A percentile compares a stretch with the other conserved stretches of the same genome.
These are phyloP conservation scores for Suhomyces vadensis DNA, from an alignment of 805 yeast genomes.

Conservation along the genomic window DNA sequence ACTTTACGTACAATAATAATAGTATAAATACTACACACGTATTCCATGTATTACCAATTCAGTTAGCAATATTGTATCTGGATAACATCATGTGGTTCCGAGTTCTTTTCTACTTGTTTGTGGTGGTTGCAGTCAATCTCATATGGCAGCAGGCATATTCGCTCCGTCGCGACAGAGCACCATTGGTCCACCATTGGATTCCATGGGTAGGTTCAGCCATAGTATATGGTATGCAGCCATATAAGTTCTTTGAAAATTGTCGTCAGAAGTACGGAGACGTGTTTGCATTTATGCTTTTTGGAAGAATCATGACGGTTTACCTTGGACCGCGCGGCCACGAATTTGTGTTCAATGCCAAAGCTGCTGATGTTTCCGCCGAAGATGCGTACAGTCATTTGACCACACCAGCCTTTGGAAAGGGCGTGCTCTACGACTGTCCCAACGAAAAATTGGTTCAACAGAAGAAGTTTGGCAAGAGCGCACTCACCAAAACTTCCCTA, in stretches of 20 bases:
- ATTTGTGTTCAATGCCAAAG: constrained; percentile 86
- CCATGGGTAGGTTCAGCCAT: constrained; percentile 96
- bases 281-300: constrained; percentile 84
- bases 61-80: no score
- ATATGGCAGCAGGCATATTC: constrained; percentile 68
- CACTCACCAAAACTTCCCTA: constrained; percentile 83
- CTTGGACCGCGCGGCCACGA: constrained; percentile 98
- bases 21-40: no score
- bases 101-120: background rate
- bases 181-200: constrained; percentile 85
- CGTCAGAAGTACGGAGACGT: constrained; percentile 87
- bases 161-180: constrained; percentile 75
- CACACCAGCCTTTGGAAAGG: constrained; percentile 96
- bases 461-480: constrained; percentile 91
- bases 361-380: constrained; percentile 90
- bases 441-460: constrained; percentile 94
- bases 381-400: constrained; percentile 93
- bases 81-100: background rate
- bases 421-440: constrained; percentile 96
- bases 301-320: constrained; percentile 91
- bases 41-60: background rate
- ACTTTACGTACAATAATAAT: no score
- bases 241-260: constrained; percentile 78
- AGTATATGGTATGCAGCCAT: constrained; percentile 90
- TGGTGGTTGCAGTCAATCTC: background rate